Evolutionary conservation across 163 green algal species (phyloP), one percentile per base, ranked within the genome.

Genomic region (Scenedesmus sp.): DNA sequence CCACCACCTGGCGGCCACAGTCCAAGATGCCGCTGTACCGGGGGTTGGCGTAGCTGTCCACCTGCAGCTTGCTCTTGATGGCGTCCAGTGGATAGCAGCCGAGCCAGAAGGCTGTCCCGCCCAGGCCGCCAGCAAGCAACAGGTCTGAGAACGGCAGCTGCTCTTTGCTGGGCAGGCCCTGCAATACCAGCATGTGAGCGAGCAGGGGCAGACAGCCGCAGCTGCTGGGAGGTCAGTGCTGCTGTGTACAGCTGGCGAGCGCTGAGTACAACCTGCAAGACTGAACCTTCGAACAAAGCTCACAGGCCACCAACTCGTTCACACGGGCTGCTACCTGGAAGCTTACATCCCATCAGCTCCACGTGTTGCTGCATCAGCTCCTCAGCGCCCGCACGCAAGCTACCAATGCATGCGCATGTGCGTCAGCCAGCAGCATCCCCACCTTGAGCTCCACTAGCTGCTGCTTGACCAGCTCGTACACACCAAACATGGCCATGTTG

Each of bases 401-500:
- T 76, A 30, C 65, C 53, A 65, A 76, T 20, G 30, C 30, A 53
- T 70, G 61, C 22, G 22, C 61, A 73, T n/a, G 22, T 70, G 9
- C 30, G 20, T n/a, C n/a, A n/a, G n/a, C n/a, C 56, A 24, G 26
- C n/a, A 43, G 4, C 2, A 46, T 24, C 15, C 53, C 18, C 43
- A 96, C 94, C 93, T 95, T 93, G 40, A 20, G 30, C 3, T 35
- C 33, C 37, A 88, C 94, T 61, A 97, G 46, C 78, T 80, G 78
- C 72, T 92, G 85, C 91, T 98, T 98, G 0, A 92, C 35, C 12
- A 79, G 33, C 86, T 97, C 95, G 51, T 98, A 98, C 24, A 89
- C 88, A 4, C 93, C 96, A 95, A 98, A 98, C 95, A 98, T 98
- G 81, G 86, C 82, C 10, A 94, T 93, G 83, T 96, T 98, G 53